These are phyloP conservation scores for Leucocoprinus leucothites DNA, from an alignment of 768 basidiomycete species.

Conservation along the genomic window DNA sequence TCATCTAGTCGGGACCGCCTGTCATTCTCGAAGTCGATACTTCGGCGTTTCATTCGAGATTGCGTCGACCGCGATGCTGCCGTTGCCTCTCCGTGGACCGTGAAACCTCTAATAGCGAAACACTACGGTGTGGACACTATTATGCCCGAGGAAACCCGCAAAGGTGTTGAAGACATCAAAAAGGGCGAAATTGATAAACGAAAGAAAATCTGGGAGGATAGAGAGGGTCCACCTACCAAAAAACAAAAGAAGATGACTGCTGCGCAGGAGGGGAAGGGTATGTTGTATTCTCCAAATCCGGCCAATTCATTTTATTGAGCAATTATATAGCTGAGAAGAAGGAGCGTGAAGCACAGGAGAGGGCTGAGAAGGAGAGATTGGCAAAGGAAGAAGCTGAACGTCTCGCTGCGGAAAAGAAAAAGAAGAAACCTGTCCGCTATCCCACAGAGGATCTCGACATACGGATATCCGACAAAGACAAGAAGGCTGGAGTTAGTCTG, in stretches of 20 bases:
- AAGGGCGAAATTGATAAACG: constrained; percentile 90
- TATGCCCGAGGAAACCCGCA: constrained; percentile 83
- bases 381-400: constrained; percentile 71
- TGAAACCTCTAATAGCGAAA: constrained; percentile 80
- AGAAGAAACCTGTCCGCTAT: constrained; percentile 88
- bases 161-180: constrained; percentile 75
- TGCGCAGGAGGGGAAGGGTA: constrained; percentile 76
- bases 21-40: constrained; percentile 94
- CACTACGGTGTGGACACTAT: constrained; percentile 81
- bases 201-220: constrained; percentile 88
- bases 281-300: constrained; percentile 12
- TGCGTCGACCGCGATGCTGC: constrained; percentile 91
- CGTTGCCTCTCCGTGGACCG: constrained; percentile 94
- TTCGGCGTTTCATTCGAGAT: constrained; percentile 94
- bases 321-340: constrained; percentile 52
- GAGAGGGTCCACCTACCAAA: constrained; percentile 78
- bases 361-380: constrained; percentile 60
- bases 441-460: constrained; percentile 92
- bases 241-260: constrained; percentile 77
- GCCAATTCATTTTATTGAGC: constrained; percentile 15
- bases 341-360: constrained; percentile 69
- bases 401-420: constrained; percentile 74
- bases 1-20: constrained; percentile 82
- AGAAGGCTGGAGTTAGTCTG: constrained; percentile 69
- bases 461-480: constrained; percentile 75